Conservation (phyloP, 352 stramenopile genomes). For the Globisporangium abappressorium region DNA sequence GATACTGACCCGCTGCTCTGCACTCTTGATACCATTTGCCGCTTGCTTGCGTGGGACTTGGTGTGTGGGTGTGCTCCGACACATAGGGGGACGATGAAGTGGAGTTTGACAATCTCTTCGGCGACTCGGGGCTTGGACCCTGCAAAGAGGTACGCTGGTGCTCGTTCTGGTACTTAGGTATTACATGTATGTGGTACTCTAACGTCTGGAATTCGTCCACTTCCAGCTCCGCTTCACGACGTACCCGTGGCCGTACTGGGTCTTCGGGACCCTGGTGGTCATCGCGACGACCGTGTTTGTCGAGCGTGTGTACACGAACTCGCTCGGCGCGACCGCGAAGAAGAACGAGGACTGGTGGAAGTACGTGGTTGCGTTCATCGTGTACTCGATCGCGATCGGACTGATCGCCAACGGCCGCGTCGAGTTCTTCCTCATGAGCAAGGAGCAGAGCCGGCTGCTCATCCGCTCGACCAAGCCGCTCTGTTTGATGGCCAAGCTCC, state of each 20-base stretch:
- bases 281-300: conserved; percentile 58
- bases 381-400: conserved; percentile 42
- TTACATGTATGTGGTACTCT: not conserved
- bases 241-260: conserved; percentile 63
- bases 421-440: conserved; percentile 61
- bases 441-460: conserved; percentile 30
- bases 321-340: conserved; percentile 14
- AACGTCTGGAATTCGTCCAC: not conserved
- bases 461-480: conserved; percentile 55
- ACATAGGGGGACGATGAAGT: conserved; percentile 19
- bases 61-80: not conserved
- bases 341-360: conserved; percentile 52
- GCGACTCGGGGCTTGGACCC: conserved; percentile 9
- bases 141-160: conserved; percentile 15
- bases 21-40: not conserved
- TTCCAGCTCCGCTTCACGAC: conserved; percentile 49
- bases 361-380: conserved; percentile 52
- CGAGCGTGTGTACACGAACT: conserved; percentile 40
- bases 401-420: conserved; percentile 54
- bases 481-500: conserved; percentile 33
- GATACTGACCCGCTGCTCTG: not conserved
- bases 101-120: conserved; percentile 30
- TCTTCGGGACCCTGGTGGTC: conserved; percentile 47
- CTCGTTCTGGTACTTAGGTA: not conserved
- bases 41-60: not conserved